phyloP scores from a whole-genome alignment of 1,284 basidiomycete species.

The Puccinia horiana region DNA sequence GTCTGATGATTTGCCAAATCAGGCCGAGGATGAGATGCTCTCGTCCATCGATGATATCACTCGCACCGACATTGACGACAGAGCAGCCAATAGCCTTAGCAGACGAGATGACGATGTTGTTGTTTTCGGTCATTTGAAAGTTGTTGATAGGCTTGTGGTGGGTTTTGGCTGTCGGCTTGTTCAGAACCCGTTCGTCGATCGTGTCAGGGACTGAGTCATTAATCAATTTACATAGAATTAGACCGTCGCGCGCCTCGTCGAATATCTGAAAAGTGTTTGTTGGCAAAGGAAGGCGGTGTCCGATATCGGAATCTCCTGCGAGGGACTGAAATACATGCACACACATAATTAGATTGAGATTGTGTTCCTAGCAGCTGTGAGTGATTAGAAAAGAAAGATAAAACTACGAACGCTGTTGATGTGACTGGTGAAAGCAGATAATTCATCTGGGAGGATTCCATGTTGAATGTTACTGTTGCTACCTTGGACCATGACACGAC shows the following conservation, averaged over 20 bases:
- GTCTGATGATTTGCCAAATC: slow-evolving; percentile 59
- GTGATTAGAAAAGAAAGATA: neutral
- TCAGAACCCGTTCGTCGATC: slow-evolving; percentile 59
- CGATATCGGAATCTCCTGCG: slow-evolving; percentile 83
- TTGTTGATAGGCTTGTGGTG: slow-evolving; percentile 57
- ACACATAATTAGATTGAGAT: neutral
- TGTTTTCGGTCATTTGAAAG: slow-evolving; percentile 60
- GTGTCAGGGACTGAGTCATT: slow-evolving; percentile 59
- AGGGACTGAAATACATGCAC: slow-evolving; percentile 67
- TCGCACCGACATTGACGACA: slow-evolving; percentile 59
- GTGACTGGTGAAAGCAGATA: slow-evolving; percentile 92
- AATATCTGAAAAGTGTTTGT: slow-evolving; percentile 99
- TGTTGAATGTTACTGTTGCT: slow-evolving; percentile 94
- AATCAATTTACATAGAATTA: slow-evolving; percentile 59
- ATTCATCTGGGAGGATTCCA: slow-evolving; percentile 97
- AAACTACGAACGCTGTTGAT: slow-evolving; percentile 67
- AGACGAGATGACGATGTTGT: slow-evolving; percentile 59
- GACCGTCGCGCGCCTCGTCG: slow-evolving; percentile 72
- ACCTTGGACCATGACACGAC: slow-evolving; percentile 91
- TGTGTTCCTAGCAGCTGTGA: neutral
- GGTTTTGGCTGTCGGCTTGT: slow-evolving; percentile 55
- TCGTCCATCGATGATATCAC: slow-evolving; percentile 58
- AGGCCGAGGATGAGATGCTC: slow-evolving; percentile 59
- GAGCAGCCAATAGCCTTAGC: slow-evolving; percentile 59
- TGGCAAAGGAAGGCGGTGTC: slow-evolving; percentile 81